phyloP scores from a whole-genome alignment of 2,329 filamentous ascomycete species.

The Phaeosphaeriaceae sp. region DNA sequence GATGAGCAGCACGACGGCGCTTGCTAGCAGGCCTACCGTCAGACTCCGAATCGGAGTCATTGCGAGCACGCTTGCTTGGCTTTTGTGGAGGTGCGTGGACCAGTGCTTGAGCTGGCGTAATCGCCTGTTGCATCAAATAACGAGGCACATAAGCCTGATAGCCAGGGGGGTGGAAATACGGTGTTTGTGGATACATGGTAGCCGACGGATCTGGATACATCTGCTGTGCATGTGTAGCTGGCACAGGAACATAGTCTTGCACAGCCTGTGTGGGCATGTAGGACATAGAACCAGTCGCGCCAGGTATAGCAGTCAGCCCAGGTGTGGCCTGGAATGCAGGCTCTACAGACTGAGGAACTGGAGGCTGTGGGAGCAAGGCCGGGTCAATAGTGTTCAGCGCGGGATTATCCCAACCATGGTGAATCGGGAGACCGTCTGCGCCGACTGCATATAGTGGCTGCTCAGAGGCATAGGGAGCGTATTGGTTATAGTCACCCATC shows the following conservation, averaged over 20 bases:
- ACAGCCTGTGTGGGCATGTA: not conserved
- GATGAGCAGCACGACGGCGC: conserved; percentile 1
- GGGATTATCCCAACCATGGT: not conserved
- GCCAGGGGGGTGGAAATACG: not conserved
- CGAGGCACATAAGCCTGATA: not conserved
- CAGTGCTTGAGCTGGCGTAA: not conserved
- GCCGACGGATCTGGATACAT: not conserved
- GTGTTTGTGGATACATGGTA: not conserved
- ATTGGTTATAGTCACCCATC: not conserved
- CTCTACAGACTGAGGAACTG: not conserved
- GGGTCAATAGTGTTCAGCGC: not conserved
- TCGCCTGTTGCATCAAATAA: not conserved
- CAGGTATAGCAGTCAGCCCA: conserved; percentile 4
- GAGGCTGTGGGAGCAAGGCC: not conserved
- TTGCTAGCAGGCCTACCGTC: conserved; percentile 6
- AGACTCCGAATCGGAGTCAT: conserved; percentile 7
- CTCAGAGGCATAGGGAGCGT: too few species aligned
- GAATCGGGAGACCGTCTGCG: not conserved
- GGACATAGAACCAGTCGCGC: not conserved
- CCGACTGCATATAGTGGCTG: not conserved
- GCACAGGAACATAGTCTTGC: not conserved
- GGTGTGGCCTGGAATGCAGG: not conserved
- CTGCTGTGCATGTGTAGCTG: not conserved
- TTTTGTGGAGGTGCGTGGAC: not conserved
- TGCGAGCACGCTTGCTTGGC: conserved; percentile 5